Evolutionary conservation across 2,329 filamentous ascomycete species (phyloP).

Genomic region (Dactylellina cionopaga): DNA sequence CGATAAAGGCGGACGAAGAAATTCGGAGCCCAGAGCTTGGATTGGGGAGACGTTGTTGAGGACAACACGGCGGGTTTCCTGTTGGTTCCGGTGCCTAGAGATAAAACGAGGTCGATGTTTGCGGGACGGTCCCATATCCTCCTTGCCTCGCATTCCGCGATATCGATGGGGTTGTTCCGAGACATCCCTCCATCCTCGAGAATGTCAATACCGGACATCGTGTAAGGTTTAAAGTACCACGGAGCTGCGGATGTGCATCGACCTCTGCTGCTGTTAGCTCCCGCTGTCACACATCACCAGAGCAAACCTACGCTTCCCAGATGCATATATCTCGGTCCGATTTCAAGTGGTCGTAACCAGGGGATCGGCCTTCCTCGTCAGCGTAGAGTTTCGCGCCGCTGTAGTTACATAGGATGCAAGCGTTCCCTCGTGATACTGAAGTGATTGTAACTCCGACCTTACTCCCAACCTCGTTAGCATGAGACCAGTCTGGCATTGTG

Average conservation of each 20-base stretch:
- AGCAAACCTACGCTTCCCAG: not conserved
- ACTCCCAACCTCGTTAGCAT: constrained; percentile 1
- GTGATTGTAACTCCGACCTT: not conserved
- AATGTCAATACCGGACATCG: not conserved
- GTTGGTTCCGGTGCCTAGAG: not conserved
- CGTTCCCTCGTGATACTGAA: not conserved
- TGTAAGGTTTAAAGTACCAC: not conserved
- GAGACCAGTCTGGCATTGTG: constrained; percentile 1
- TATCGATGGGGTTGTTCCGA: not conserved
- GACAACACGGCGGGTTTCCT: no score
- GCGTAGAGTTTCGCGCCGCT: not conserved
- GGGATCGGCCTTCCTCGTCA: no score
- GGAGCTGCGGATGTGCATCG: no score
- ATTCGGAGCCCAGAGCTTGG: not conserved
- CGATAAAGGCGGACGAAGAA: not conserved
- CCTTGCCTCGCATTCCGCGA: not conserved
- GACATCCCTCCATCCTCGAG: not conserved
- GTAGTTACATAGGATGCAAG: constrained; percentile 2
- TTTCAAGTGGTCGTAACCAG: not conserved
- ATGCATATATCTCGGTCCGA: not conserved
- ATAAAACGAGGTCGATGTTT: not conserved
- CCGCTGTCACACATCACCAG: no score
- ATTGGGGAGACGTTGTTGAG: not conserved
- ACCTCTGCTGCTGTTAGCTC: not conserved
- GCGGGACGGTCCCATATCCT: not conserved